Base-by-base conservation (phyloP, 2,329 filamentous ascomycete genomes). In the Aureobasidium sp. region DNA sequence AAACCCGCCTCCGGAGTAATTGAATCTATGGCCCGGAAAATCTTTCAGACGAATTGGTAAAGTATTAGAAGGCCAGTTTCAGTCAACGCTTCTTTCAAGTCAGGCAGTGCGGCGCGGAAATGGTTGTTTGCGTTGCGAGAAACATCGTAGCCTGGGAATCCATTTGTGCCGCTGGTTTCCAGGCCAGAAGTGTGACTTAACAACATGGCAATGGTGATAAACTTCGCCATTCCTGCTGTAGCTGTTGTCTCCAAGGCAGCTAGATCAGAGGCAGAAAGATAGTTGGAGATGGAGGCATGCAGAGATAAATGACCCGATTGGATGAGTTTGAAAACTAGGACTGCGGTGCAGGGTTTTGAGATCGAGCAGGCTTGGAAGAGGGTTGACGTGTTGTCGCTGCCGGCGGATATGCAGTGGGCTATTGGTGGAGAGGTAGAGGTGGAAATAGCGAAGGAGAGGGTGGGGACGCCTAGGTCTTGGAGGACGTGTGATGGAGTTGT, bases 321-420 rank as follows among this genome's bases (percentile, higher is more conserved):
- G 6, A 63, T 54, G 6, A 64, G 56, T 52, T 58, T 62, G 4
- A 59, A 60, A 1, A 57, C 55, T 4, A 60, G 55, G 10, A 62
- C 30, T 0, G 56, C 59, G 12, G 60, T 58, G 29, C 63, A 59
- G 11, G 60, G 56, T 49, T 64, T 64, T 12, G 58, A 62, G 14
- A 64, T 63, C 25, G 60, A 62, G 56, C 60, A 60, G 5, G 59
- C 58, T 55, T 64, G 59, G 34, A 61, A 64, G 5, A 63, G 32
- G 10, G 61, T 63, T 12, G 60, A 55, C 10, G 42, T 48, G 27
- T 62, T 55, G 17, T 64, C 59, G 22, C 29, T 25, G 14, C 32
- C 47, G 12, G 49, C 19, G 7, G 38, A 21, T 12, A 44, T 30
- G 27, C 24, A 29, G 27, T 44, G 40, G 4, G 40, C 14, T 21